Base-by-base conservation (phyloP, 176 grass and related monocot species). In the Bothriochloa decipiens region DNA sequence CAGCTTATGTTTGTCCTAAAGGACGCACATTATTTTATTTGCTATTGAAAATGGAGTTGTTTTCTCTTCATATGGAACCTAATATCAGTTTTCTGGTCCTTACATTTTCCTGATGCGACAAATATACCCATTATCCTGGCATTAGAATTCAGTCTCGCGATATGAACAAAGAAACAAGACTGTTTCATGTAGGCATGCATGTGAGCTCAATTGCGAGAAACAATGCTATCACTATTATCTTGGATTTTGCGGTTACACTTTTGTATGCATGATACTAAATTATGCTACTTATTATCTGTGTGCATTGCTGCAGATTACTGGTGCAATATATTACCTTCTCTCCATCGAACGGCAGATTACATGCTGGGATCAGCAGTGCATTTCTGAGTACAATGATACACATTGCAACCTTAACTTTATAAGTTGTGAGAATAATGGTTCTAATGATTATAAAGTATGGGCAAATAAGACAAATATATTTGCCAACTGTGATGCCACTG, bases 311-410 rank as follows among this genome's bases (percentile, higher is more conserved):
- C 89, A 98, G 96, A 84, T 95, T 79, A 90, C 87, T 77, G 96
- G 96, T 20, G 93, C 93, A 65, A 41, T 85, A 87, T 95, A 93
- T 76, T 98, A 95, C 87, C 87, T 95, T 78, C 89, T 98, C 26
- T 91, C 96, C 20, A 22, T 98, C 52, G 91, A 93, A 78, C 89
- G 96, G 20, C 93, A 92, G 50, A 95, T 92, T 63, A 95, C 96
- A 67, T 98, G 96, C 80, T 98, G 96, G 96, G 88, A 92, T 85
- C 33, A 87, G 65, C 67, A 27, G 53, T 98, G 96, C 78, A 14
- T 9, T 49, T 5, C 0, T 27, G 85, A 95, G 37, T 39, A 25
- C 3, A 65, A 4, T n/a, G n/a, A n/a, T n/a, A n/a, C n/a, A n/a
- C n/a, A n/a, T 63, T 98, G 96, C 55, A 11, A 25, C 45, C 16